Evolutionary conservation across 2,329 filamentous ascomycete genomes (phyloP).

Genomic region (Claviceps fusiformis): DNA sequence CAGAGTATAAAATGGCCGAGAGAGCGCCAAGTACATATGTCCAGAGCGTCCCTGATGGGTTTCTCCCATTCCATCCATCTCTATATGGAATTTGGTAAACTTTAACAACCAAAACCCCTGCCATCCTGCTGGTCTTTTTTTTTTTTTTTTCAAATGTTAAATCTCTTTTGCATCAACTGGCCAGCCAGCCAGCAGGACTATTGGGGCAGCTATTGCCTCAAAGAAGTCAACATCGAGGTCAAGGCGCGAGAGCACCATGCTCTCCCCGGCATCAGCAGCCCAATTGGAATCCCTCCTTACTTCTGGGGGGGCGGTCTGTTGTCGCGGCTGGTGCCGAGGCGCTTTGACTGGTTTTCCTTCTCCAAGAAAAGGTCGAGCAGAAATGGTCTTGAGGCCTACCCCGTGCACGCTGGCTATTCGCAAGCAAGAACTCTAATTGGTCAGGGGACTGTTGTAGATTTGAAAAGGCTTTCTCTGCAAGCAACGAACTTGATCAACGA

Average conservation of each 20-base stretch:
- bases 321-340: background rate
- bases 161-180: background rate
- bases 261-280: background rate
- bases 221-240: slow-evolving; percentile 6
- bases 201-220: slow-evolving; percentile 8
- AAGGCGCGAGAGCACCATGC: background rate
- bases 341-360: background rate
- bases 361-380: background rate
- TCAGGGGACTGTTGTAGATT: slow-evolving; percentile 6
- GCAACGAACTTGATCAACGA: slow-evolving; percentile 5
- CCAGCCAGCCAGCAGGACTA: background rate
- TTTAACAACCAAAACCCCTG: background rate
- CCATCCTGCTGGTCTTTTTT: background rate
- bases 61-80: background rate
- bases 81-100: background rate
- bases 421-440: slow-evolving; percentile 8
- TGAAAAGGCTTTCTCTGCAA: slow-evolving; percentile 6
- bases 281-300: slow-evolving; percentile 5
- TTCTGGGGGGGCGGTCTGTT: slow-evolving; percentile 8
- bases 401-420: slow-evolving; percentile 7
- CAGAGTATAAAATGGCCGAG: background rate
- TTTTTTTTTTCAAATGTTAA: slow-evolving; percentile 4
- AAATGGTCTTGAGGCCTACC: background rate
- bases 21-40: no score
- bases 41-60: background rate